phyloP scores from a whole-genome alignment of 169 alveolate species.

The Prorocentrum cordatum region DNA sequence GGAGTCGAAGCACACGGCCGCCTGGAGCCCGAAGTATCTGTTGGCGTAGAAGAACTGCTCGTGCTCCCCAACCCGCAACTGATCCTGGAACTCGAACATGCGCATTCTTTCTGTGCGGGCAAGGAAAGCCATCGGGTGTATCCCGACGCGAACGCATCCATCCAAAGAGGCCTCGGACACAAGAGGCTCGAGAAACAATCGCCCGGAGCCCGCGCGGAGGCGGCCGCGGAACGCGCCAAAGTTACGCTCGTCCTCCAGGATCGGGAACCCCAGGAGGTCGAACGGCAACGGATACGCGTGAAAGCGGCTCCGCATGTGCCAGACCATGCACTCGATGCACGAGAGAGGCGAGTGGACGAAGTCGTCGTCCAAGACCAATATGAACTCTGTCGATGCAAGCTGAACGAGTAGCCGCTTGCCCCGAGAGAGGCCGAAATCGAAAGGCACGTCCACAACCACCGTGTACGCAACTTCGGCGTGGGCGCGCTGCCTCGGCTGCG shows the following conservation, averaged over 20 bases:
- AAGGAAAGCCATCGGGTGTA: slow-evolving; percentile 61
- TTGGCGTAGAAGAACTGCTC: not conserved
- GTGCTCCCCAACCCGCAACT: slow-evolving; percentile 55
- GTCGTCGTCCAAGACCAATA: slow-evolving; percentile 44
- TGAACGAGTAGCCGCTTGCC: slow-evolving; percentile 33
- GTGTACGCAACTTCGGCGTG: not conserved
- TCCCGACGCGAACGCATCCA: slow-evolving; percentile 55
- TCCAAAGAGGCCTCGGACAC: not conserved
- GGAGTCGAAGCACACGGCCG: slow-evolving; percentile 54
- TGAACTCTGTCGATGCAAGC: slow-evolving; percentile 29
- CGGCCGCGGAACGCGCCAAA: slow-evolving; percentile 59
- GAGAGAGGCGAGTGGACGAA: slow-evolving; percentile 44
- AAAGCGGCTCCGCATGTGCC: slow-evolving; percentile 66
- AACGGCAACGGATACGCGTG: slow-evolving; percentile 25
- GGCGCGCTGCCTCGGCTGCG: not conserved
- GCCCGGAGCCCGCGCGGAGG: slow-evolving; percentile 12
- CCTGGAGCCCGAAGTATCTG: slow-evolving; percentile 36
- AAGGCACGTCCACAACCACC: slow-evolving; percentile 30
- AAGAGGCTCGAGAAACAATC: slow-evolving; percentile 32
- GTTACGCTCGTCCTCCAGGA: slow-evolving; percentile 54
- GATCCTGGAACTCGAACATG: slow-evolving; percentile 31
- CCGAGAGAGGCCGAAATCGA: slow-evolving; percentile 35
- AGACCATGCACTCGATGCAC: slow-evolving; percentile 52
- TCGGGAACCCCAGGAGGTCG: slow-evolving; percentile 51
- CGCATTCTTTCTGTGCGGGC: slow-evolving; percentile 27